phyloP scores from a whole-genome alignment of 129 eudicot species.

The Dittrichia graveolens region DNA sequence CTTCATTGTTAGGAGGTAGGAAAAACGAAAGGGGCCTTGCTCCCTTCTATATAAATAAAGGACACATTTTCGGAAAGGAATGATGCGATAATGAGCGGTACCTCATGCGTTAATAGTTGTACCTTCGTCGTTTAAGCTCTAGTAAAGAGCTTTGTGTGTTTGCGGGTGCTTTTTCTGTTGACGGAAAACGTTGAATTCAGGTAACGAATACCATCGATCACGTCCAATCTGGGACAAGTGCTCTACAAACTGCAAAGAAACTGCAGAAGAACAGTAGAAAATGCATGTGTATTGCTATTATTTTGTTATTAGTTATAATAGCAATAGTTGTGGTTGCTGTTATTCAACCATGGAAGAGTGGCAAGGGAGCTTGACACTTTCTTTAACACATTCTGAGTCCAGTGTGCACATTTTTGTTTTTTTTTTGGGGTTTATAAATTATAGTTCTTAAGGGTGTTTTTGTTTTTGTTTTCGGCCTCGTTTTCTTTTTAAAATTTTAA shows the following conservation, averaged over 20 bases:
- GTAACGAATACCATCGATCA: conserved; percentile 79
- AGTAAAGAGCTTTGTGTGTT: neutral
- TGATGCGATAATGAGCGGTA: too few relatives aligned
- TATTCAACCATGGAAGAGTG: conserved; percentile 70
- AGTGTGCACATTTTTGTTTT: neutral
- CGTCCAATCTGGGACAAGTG: conserved; percentile 86
- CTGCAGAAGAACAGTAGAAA: conserved; percentile 81
- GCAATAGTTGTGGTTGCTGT: conserved; percentile 62
- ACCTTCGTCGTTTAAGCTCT: neutral
- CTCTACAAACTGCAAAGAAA: conserved; percentile 77
- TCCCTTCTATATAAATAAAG: neutral
- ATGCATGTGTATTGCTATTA: conserved; percentile 86
- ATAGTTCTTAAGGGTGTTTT: neutral
- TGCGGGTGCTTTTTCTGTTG: conserved; percentile 12
- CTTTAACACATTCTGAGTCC: neutral
- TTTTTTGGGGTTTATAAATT: neutral
- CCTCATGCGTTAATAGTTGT: too few relatives aligned
- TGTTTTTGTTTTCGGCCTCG: neutral
- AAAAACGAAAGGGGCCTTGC: too few relatives aligned
- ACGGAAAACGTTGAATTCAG: conserved; percentile 51
- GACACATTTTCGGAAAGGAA: too few relatives aligned
- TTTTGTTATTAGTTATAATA: conserved; percentile 58
- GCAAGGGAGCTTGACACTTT: conserved; percentile 58
- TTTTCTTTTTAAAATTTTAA: neutral
- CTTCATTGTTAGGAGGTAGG: neutral